Percentiles rank a stretch among this genome's conserved stretches.
Evolutionary conservation across 2,329 filamentous ascomycete species (phyloP).

Genomic region (Nemania sp.): DNA sequence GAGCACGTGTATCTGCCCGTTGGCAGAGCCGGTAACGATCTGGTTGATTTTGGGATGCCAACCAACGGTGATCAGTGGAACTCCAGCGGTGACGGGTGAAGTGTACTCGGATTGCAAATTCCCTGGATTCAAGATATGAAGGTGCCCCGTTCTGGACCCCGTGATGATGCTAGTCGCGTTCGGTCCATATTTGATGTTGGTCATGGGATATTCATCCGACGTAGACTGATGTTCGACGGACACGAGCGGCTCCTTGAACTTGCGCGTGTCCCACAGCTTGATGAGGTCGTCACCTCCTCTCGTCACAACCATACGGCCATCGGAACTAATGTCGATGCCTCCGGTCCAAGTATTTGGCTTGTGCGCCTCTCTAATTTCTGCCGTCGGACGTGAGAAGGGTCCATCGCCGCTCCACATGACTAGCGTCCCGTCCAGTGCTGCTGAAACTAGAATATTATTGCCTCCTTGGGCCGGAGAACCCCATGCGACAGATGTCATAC

Average conservation of each 20-base stretch:
- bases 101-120: conserved; percentile 83
- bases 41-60: conserved; percentile 98
- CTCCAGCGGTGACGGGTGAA: conserved; percentile 85
- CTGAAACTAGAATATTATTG: conserved; percentile 75
- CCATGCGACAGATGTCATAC: conserved; percentile 94
- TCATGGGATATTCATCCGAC: conserved; percentile 79
- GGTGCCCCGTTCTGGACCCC: conserved; percentile 80
- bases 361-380: conserved; percentile 84
- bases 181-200: conserved; percentile 88
- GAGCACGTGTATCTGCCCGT: conserved; percentile 84
- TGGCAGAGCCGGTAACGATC: conserved; percentile 90
- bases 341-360: conserved; percentile 84
- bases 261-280: conserved; percentile 95
- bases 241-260: conserved; percentile 88
- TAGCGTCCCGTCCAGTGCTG: conserved; percentile 85
- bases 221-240: conserved; percentile 79
- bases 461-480: conserved; percentile 75
- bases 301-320: conserved; percentile 88
- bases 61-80: conserved; percentile 77
- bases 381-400: conserved; percentile 78
- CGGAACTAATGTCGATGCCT: conserved; percentile 85
- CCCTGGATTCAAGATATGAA: conserved; percentile 92
- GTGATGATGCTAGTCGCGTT: conserved; percentile 84
- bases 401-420: conserved; percentile 92
- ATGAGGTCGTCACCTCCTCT: conserved; percentile 89